Conservation (phyloP, 345 rosid genomes). For the Salix purpurea region DNA sequence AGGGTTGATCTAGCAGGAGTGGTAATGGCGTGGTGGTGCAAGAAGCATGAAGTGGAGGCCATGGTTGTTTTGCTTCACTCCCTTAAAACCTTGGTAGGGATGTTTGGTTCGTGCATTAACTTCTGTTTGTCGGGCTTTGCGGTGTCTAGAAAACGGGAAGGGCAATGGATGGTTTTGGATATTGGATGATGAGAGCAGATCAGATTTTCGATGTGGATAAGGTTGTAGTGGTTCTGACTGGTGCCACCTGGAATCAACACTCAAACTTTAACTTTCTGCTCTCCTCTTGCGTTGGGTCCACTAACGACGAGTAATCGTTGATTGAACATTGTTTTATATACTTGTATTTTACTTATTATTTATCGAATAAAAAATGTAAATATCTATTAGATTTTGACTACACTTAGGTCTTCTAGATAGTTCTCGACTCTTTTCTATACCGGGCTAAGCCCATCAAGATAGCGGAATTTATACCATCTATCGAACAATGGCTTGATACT, state of each 20-base stretch:
- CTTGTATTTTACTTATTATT: no score
- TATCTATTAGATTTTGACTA: no score
- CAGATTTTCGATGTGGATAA: slow-evolving; percentile 53
- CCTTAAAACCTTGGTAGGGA: background rate
- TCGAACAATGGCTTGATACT: no score
- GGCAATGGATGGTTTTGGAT: slow-evolving; percentile 51
- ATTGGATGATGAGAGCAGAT: slow-evolving; percentile 38
- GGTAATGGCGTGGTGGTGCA: slow-evolving; percentile 58
- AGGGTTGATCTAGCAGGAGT: slow-evolving; percentile 35
- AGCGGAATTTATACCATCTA: background rate
- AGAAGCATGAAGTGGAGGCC: slow-evolving; percentile 70
- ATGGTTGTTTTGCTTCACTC: slow-evolving; percentile 22
- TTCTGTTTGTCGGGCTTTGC: slow-evolving; percentile 2
- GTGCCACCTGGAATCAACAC: slow-evolving; percentile 35
- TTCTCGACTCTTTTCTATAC: background rate
- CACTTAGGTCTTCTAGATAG: no score
- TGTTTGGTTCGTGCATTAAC: background rate
- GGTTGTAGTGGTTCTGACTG: slow-evolving; percentile 37
- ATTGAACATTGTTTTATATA: no score
- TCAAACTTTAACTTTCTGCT: background rate
- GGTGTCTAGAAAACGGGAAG: slow-evolving; percentile 10
- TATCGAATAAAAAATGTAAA: no score
- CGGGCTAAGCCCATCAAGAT: background rate
- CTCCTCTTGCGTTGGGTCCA: background rate
- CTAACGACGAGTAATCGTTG: no score